Base-by-base conservation (phyloP, 2,329 filamentous ascomycete species). In the Colletotrichum musae region DNA sequence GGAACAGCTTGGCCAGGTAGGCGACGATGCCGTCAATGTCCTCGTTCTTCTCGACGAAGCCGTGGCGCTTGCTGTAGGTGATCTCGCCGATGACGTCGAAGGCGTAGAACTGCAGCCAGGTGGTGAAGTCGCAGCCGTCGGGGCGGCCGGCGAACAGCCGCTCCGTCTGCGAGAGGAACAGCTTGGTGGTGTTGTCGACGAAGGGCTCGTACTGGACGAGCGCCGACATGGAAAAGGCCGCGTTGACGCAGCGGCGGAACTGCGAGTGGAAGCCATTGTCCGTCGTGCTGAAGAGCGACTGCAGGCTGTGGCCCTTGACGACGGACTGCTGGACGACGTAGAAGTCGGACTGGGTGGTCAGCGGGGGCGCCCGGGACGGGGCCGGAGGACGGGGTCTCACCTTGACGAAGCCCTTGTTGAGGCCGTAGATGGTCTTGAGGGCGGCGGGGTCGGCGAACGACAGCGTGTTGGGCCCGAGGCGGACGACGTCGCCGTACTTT, bases 391-490 rank as follows among this genome's bases (percentile, higher is more conserved):
- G 21, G 45, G 41, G 70, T 78, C 56, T 79, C 21, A 93, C 92
- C 88, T 96, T 96, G 56, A 88, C 82, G 73, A 94, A 92, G 0
- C 93, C 92, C 79, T 95, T 95, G 77, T 95, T 95, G 51, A 95
- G 80, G 0, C 93, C 93, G 77, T 96, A 97, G 52, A 96, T 95
- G 12, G 84, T 83, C 80, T 93, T 93, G 73, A 95, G 83, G 0
- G 92, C 92, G 68, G 87, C 88, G 0, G 93, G 92, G 72, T 94
- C 88, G 3, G 91, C 87, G 75, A 96, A 94, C 0, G 92, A 94
- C 1, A 96, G 80, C 0, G 83, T 83, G 71, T 94, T 94, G 1
- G 93, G 93, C 0, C 93, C 93, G 4, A 94, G 80, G 1, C 93
- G 87, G 1, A 96, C 92, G 3, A 95, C 84, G 75, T 92, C 88